Percentiles rank a stretch among this genome's conserved stretches.
Conservation (phyloP, 75 land plant genomes). For the Picea sitchensis region DNA sequence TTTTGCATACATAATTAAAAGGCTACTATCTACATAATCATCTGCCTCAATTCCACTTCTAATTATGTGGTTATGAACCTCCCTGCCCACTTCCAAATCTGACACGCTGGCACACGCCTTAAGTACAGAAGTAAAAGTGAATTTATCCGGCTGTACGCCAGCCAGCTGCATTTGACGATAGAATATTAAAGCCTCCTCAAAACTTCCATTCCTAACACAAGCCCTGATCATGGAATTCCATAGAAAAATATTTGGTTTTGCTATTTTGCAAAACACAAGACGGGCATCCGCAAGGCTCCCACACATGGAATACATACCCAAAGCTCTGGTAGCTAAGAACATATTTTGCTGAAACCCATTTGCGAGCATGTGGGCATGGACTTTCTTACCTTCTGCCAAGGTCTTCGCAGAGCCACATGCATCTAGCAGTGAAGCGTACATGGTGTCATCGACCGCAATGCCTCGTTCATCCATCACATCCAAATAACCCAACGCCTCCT, state of each 20-base stretch:
- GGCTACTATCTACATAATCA: slow-evolving; percentile 29
- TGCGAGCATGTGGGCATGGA: slow-evolving; percentile 31
- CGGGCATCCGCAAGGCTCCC: slow-evolving; percentile 12
- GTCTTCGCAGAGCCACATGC: slow-evolving; percentile 17
- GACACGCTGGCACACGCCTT: slow-evolving; percentile 29
- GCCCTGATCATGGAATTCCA: slow-evolving; percentile 53
- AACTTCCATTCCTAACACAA: slow-evolving; percentile 14
- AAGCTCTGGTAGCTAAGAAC: slow-evolving; percentile 25
- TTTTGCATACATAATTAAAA: slow-evolving; percentile 30
- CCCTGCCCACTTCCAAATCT: slow-evolving; percentile 19
- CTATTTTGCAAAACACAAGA: slow-evolving; percentile 6
- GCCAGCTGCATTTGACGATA: slow-evolving; percentile 29
- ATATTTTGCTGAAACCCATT: slow-evolving; percentile 23
- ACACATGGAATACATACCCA: slow-evolving; percentile 32
- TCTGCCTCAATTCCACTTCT: slow-evolving; percentile 25
- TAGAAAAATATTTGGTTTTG: slow-evolving; percentile 28
- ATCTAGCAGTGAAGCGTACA: slow-evolving; percentile 16
- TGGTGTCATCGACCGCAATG: too few relatives aligned
- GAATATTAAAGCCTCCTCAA: slow-evolving; percentile 15
- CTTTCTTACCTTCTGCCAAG: slow-evolving; percentile 9
- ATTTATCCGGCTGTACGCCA: slow-evolving; percentile 26
- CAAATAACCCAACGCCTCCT: neutral
- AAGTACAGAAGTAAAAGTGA: slow-evolving; percentile 41
- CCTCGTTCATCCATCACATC: neutral
- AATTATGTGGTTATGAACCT: slow-evolving; percentile 29